Conservation (phyloP, 2,329 filamentous ascomycete species). For the Chaetoscypha palmicola region DNA sequence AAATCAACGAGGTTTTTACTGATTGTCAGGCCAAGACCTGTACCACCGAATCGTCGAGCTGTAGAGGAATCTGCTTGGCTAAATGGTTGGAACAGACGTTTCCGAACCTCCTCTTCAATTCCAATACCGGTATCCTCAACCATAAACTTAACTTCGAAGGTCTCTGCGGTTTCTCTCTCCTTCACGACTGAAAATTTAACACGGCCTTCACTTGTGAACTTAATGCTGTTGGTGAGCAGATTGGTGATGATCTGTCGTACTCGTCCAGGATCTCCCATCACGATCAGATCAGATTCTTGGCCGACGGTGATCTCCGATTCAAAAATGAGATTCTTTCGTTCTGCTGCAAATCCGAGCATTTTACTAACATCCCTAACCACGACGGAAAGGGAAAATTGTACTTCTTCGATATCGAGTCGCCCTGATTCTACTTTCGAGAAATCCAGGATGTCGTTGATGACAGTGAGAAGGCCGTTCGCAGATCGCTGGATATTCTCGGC, state of each 20-base stretch:
- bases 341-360: constrained; percentile 80
- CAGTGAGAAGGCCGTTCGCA: constrained; percentile 72
- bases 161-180: constrained; percentile 56
- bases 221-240: constrained; percentile 69
- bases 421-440: constrained; percentile 83
- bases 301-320: constrained; percentile 52
- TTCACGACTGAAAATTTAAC: constrained; percentile 61
- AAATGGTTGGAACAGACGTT: constrained; percentile 70
- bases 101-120: constrained; percentile 69
- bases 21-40: constrained; percentile 71
- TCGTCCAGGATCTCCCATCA: constrained; percentile 79
- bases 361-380: constrained; percentile 74
- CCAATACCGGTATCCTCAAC: constrained; percentile 76
- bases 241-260: constrained; percentile 80
- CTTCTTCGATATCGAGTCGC: constrained; percentile 69
- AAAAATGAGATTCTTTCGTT: constrained; percentile 71
- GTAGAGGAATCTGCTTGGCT: constrained; percentile 77
- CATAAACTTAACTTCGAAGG: constrained; percentile 61
- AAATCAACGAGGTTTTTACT: constrained; percentile 74
- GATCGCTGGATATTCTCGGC: constrained; percentile 74
- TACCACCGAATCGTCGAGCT: constrained; percentile 70
- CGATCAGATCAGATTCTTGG: constrained; percentile 61
- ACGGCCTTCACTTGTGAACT: constrained; percentile 63
- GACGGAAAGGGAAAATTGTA: constrained; percentile 68
- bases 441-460: constrained; percentile 88